These are phyloP conservation scores for Caryocar brasiliense DNA, from an alignment of 441 rosid species.

Conservation along the genomic window DNA sequence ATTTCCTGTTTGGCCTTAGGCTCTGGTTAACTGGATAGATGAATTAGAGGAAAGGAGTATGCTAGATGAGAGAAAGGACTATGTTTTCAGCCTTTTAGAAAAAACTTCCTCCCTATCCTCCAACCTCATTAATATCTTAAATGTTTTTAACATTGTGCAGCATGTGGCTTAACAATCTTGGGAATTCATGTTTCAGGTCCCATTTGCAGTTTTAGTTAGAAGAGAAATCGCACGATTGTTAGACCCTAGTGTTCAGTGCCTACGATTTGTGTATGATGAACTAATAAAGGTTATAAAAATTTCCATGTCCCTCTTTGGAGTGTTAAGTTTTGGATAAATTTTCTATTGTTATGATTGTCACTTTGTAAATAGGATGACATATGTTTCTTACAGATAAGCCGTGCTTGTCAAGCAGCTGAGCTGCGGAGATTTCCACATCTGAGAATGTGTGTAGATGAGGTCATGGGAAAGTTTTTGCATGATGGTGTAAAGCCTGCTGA, in stretches of 20 bases:
- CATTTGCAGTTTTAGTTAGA: constrained; percentile 44
- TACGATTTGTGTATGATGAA: constrained; percentile 41
- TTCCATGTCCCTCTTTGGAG: too few species aligned
- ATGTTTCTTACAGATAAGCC: constrained; percentile 30
- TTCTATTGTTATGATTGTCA: too few species aligned
- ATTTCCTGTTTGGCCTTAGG: background rate
- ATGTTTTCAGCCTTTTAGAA: too few species aligned
- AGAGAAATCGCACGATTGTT: constrained; percentile 38
- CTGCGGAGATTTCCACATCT: constrained; percentile 39
- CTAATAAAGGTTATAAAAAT: constrained; percentile 29
- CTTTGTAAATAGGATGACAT: too few species aligned
- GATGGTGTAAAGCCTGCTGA: constrained; percentile 36
- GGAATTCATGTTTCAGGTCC: constrained; percentile 28
- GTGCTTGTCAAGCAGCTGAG: constrained; percentile 25
- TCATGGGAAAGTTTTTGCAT: constrained; percentile 26
- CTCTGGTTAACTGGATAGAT: too few species aligned
- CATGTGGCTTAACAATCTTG: background rate
- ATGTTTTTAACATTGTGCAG: too few species aligned
- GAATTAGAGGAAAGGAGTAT: too few species aligned
- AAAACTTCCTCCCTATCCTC: too few species aligned
- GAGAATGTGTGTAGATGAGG: constrained; percentile 34
- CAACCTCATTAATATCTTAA: too few species aligned
- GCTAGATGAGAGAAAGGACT: too few species aligned
- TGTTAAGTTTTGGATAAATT: too few species aligned
- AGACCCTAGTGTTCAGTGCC: constrained; percentile 52